Evolutionary conservation across 768 basidiomycete species (phyloP), one percentile per base, ranked within the genome.

Genomic region (Podaxis mareebaensis): DNA sequence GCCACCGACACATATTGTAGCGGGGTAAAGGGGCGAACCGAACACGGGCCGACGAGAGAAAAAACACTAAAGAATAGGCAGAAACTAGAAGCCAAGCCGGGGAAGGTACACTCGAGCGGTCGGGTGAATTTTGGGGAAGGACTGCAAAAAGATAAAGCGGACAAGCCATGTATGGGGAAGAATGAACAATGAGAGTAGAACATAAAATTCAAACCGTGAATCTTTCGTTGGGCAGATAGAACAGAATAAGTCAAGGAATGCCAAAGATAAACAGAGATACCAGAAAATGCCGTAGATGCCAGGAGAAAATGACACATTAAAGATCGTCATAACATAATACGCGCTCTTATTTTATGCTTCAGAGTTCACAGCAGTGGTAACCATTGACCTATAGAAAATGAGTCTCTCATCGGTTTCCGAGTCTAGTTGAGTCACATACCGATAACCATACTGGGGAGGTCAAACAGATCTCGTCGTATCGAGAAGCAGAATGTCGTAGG

Each of bases 401-500:
- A 59, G 51, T 15, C 12, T 15, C 28, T 13, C 24, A 46, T 7
- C 28, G 28, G 8, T 22, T 42, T 40, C 30, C 12, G 28, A 63
- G 60, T 22, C 12, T 46, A 55, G 36, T 15, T 24, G 26, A 22
- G 61, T 3, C 48, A 70, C 87, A 51, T 67, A 91, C 93, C 93
- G 65, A 95, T 93, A 55, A 95, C 91, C 64, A 94, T 83, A 73
- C 91, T 93, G 10, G 93, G 93, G 55, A 95, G 77, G 78, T 95
- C 93, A 68, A 95, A 95, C 26, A 96, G 79, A 72, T 99, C 96
- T 67, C 96, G 80, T 69, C 95, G 85, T 72, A 99, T 95, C 60
- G 94, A 95, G 74, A 97, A 97, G 74, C 96, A 97, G 76, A 96
- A 96, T 22, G 96, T 92, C 54, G 95, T 90, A 49, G 93, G 92